These are phyloP conservation scores for Pholiota conissans DNA, from an alignment of 768 basidiomycete genomes.

Conservation along the genomic window DNA sequence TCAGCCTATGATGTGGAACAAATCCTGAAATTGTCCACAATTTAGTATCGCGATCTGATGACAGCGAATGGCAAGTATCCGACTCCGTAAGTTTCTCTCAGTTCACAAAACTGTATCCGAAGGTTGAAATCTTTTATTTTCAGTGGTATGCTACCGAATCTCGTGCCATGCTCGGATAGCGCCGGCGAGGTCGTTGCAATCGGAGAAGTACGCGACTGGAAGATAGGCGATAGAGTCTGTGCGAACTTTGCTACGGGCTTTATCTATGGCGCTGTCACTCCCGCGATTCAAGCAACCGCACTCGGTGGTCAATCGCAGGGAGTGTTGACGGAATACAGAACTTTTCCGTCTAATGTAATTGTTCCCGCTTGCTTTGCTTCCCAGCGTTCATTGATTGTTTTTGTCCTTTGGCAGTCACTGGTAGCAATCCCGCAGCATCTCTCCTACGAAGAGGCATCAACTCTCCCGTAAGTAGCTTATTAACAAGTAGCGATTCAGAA, in stretches of 20 bases:
- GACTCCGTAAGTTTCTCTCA: conserved; percentile 24
- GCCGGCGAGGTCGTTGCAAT: conserved; percentile 58
- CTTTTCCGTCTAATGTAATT: conserved; percentile 35
- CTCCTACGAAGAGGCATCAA: conserved; percentile 63
- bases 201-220: conserved; percentile 49
- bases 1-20: no score
- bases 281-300: conserved; percentile 30
- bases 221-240: conserved; percentile 53
- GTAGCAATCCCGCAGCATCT: conserved; percentile 59
- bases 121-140: no score
- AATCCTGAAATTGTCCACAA: not conserved
- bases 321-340: conserved; percentile 52
- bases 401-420: conserved; percentile 38
- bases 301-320: conserved; percentile 53
- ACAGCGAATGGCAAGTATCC: conserved; percentile 41
- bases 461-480: conserved; percentile 46
- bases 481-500: no score
- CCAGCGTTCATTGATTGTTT: not conserved
- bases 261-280: conserved; percentile 40
- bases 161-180: conserved; percentile 48
- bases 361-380: no score
- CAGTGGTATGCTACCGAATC: conserved; percentile 22
- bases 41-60: conserved; percentile 51
- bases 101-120: no score
- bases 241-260: conserved; percentile 54